Evolutionary conservation across 2,329 filamentous ascomycete species (phyloP), one percentile per base, ranked within the genome.

Genomic region (Periconia sp.): DNA sequence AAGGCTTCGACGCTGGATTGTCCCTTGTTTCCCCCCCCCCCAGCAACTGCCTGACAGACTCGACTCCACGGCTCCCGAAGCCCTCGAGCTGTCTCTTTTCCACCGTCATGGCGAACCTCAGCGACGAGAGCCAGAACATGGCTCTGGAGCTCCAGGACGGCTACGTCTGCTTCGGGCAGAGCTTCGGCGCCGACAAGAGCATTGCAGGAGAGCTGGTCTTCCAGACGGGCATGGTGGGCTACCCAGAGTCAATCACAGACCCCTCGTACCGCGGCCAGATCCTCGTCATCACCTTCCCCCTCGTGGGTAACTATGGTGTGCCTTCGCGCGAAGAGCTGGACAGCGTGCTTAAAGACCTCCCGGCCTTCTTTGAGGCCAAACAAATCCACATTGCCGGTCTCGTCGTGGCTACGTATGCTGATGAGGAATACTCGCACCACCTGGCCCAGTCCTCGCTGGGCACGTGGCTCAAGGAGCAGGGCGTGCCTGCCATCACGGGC

Each of bases 141-240:
- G 88, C 87, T 70, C 87, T 99, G 57, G 92, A 99, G 79, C 86
- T 99, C 58, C 82, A 94, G 73, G 92, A 97, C 78, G 91, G 92
- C 73, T 84, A 87, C 45, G 83, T 90, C 67, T 95, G 91, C 79
- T 89, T 95, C 70, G 94, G 94, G 60, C 91, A 89, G 78, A 96
- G 91, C 81, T 99, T 99, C 70, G 94, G 94, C 73, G 92, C 92
- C 53, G 81, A 89, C 66, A 96, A 92, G 82, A 96, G 89, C 77
- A 85, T 95, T 65, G 88, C 92, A 56, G 94, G 94, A 72, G 94
- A 99, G 80, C 81, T 99, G 70, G 94, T 99, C 75, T 99, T 99
- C 78, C 92, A 97, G 81, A 99, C 94, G 45, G 94, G 94, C 73
- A 96, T 97, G 92, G 94, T 97, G 61, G 94, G 94, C 66, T 99